Evolutionary conservation across 2,329 filamentous ascomycete genomes (phyloP).

Genomic region (Xylariales sp.): DNA sequence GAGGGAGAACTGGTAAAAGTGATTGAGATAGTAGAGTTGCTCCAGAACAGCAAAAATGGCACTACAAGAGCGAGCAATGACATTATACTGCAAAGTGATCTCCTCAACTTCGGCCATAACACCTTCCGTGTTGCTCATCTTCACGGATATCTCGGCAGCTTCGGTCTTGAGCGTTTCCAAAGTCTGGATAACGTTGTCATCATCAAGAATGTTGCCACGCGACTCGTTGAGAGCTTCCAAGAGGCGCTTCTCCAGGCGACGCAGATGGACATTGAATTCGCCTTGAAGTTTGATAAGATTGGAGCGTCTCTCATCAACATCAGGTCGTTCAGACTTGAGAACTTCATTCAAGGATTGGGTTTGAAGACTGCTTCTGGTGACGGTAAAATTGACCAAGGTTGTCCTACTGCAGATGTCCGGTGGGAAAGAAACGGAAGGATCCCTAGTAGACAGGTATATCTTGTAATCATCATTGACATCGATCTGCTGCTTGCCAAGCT

Average conservation of each 20-base stretch:
- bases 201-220: slow-evolving; percentile 94
- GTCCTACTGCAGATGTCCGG: slow-evolving; percentile 97
- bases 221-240: slow-evolving; percentile 96
- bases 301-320: slow-evolving; percentile 92
- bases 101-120: slow-evolving; percentile 98
- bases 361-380: slow-evolving; percentile 97
- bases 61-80: slow-evolving; percentile 92
- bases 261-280: slow-evolving; percentile 97
- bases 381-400: slow-evolving; percentile 98
- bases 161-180: slow-evolving; percentile 97
- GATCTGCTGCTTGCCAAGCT: slow-evolving; percentile 97
- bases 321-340: slow-evolving; percentile 92
- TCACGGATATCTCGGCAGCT: slow-evolving; percentile 89
- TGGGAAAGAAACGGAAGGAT: slow-evolving; percentile 92
- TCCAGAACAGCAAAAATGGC: slow-evolving; percentile 96
- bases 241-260: slow-evolving; percentile 89
- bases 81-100: slow-evolving; percentile 90
- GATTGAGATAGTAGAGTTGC: slow-evolving; percentile 95
- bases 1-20: slow-evolving; percentile 98
- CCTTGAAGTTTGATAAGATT: slow-evolving; percentile 98
- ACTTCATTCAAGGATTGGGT: slow-evolving; percentile 97
- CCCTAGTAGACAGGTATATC: slow-evolving; percentile 89
- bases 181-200: slow-evolving; percentile 97
- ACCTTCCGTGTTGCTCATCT: slow-evolving; percentile 94
- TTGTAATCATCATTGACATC: slow-evolving; percentile 97